Conservation (phyloP, 1,284 basidiomycete species). For the Abortiporus biennis region DNA sequence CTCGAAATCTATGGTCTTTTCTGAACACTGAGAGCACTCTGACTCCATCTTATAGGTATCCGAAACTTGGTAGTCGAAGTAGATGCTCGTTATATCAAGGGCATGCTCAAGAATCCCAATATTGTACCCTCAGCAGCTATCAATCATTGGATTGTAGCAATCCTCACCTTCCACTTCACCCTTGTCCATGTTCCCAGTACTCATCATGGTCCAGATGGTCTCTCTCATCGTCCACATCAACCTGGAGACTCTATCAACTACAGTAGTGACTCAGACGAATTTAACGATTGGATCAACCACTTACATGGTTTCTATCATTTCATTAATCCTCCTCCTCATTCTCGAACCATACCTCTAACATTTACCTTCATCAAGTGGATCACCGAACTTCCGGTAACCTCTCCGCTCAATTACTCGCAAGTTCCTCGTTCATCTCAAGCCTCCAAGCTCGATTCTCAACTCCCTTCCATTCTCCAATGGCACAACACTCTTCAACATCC, state of each 20-base stretch:
- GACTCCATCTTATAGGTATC: conserved; percentile 28
- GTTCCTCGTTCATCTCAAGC: not conserved
- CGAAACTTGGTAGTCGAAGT: conserved; percentile 30
- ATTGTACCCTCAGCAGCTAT: conserved; percentile 28
- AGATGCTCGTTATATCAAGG: conserved; percentile 18
- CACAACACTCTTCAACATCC: conserved; percentile 14
- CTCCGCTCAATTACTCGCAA: not conserved
- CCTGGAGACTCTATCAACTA: not conserved
- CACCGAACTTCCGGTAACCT: not conserved
- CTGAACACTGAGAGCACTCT: conserved; percentile 21
- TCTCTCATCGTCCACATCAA: not conserved
- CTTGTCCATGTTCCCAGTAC: conserved; percentile 23
- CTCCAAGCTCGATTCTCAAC: not conserved
- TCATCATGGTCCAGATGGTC: not conserved
- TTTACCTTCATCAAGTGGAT: not conserved
- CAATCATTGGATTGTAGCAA: conserved; percentile 34
- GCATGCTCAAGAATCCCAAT: conserved; percentile 21
- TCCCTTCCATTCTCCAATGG: conserved; percentile 4
- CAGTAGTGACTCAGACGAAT: not conserved
- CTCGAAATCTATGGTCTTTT: conserved; percentile 35
- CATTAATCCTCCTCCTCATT: conserved; percentile 26
- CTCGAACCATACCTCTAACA: not conserved
- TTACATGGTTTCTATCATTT: conserved; percentile 1
- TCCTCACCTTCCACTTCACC: conserved; percentile 29
- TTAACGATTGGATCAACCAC: not conserved